Evolutionary conservation across 768 basidiomycete genomes (phyloP).

Genomic region (Mycena albidolilacea): DNA sequence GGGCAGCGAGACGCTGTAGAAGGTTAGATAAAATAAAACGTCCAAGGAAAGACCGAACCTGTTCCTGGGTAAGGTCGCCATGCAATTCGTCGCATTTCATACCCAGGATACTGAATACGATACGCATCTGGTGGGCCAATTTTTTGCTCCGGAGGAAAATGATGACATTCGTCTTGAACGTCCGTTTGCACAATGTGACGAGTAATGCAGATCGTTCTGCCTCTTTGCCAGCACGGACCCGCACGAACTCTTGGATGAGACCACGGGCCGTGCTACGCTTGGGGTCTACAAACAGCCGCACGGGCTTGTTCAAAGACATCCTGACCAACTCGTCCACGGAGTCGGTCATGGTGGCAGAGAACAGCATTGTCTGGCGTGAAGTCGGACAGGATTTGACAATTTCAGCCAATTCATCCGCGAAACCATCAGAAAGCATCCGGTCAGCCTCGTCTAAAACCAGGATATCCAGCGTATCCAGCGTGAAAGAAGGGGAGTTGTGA

Average conservation of each 20-base stretch:
- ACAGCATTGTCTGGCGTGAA: slow-evolving; percentile 97
- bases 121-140: slow-evolving; percentile 95
- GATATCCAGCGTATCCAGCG: slow-evolving; percentile 92
- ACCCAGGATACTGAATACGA: slow-evolving; percentile 91
- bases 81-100: slow-evolving; percentile 95
- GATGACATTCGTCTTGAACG: slow-evolving; percentile 87
- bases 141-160: slow-evolving; percentile 98
- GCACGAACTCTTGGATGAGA: slow-evolving; percentile 94
- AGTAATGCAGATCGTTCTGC: slow-evolving; percentile 83
- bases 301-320: slow-evolving; percentile 93
- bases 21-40: slow-evolving; percentile 17
- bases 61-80: slow-evolving; percentile 96
- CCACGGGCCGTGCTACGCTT: slow-evolving; percentile 89
- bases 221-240: slow-evolving; percentile 87
- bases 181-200: slow-evolving; percentile 87
- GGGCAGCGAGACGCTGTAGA: slow-evolving; percentile 83
- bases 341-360: slow-evolving; percentile 99
- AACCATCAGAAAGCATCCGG: slow-evolving; percentile 96
- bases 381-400: slow-evolving; percentile 92
- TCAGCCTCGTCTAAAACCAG: slow-evolving; percentile 98
- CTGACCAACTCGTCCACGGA: slow-evolving; percentile 93
- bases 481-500: slow-evolving; percentile 94
- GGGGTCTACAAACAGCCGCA: slow-evolving; percentile 95
- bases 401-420: slow-evolving; percentile 94
- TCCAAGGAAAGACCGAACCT: slow-evolving; percentile 63